Conservation (phyloP, 768 basidiomycete species). For the Candolleomyces efflorescens region DNA sequence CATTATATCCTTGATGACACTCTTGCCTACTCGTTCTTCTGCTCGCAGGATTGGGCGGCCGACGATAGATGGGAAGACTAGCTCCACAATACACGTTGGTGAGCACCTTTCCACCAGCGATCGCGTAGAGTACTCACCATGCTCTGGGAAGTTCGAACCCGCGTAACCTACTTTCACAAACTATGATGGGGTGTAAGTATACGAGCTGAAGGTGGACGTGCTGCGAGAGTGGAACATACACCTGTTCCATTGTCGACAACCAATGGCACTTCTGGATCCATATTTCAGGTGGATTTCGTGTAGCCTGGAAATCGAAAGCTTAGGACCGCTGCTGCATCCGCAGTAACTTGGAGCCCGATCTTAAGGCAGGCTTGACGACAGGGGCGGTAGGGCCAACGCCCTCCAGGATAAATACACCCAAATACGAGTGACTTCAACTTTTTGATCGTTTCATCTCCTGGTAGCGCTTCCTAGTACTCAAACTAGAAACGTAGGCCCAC, state of each 20-base stretch:
- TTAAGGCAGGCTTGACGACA: background rate
- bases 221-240: conserved; percentile 40
- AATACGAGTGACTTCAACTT: background rate
- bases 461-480: too few species aligned
- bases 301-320: background rate
- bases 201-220: conserved; percentile 4
- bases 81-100: background rate
- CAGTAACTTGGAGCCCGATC: background rate
- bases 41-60: conserved; percentile 97
- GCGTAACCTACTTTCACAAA: conserved; percentile 91
- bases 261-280: conserved; percentile 52
- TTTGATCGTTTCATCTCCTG: too few species aligned
- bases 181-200: conserved; percentile 32
- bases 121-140: conserved; percentile 48
- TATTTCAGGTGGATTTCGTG: conserved; percentile 13
- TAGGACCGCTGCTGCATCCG: background rate
- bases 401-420: background rate
- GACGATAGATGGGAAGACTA: conserved; percentile 95
- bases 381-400: background rate
- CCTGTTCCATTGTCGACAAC: conserved; percentile 91
- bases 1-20: conserved; percentile 96
- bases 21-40: conserved; percentile 86
- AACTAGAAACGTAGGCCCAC: too few species aligned
- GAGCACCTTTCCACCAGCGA: too few species aligned
- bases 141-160: conserved; percentile 92